These are phyloP conservation scores for Aureobasidium sp. DNA, from an alignment of 2,329 filamentous ascomycete species.

Conservation along the genomic window DNA sequence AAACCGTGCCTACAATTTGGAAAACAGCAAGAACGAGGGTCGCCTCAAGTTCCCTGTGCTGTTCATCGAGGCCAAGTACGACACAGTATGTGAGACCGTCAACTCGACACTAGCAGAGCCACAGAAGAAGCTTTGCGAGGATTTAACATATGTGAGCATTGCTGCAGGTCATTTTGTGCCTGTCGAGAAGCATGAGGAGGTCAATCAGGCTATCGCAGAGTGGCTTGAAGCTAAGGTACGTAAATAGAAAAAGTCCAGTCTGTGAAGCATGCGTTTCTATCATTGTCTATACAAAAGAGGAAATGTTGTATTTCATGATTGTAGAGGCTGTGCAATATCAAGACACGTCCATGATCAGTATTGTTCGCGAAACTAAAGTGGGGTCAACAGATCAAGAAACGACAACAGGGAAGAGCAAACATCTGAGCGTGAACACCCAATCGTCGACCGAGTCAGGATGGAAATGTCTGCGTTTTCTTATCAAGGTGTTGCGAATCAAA, in stretches of 20 bases:
- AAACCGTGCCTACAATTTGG: constrained; percentile 9
- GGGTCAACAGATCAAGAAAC: not conserved
- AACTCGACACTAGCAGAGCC: constrained; percentile 26
- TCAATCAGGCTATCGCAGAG: constrained; percentile 18
- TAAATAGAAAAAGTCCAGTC: not conserved
- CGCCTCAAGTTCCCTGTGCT: constrained; percentile 29
- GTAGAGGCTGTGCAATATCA: not conserved
- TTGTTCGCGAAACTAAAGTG: not conserved
- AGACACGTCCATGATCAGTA: not conserved
- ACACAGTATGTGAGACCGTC: constrained; percentile 30
- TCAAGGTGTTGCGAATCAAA: not conserved
- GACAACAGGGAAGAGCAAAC: not conserved
- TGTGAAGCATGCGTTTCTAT: not conserved
- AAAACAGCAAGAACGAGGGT: constrained; percentile 30
- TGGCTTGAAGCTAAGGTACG: constrained; percentile 16
- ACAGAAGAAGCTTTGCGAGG: constrained; percentile 27
- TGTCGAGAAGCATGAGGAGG: constrained; percentile 20
- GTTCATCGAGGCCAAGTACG: constrained; percentile 31
- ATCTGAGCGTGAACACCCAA: not conserved
- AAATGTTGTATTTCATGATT: not conserved
- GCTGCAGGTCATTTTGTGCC: constrained; percentile 25
- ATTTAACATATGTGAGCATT: constrained; percentile 38
- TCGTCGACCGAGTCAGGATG: not conserved
- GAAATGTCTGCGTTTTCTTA: not conserved
- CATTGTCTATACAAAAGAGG: not conserved